Percentiles rank a stretch among this genome's conserved stretches.
These are phyloP conservation scores for Magnusiomyces ingens DNA, from an alignment of 1,139 yeast genomes.

Conservation along the genomic window DNA sequence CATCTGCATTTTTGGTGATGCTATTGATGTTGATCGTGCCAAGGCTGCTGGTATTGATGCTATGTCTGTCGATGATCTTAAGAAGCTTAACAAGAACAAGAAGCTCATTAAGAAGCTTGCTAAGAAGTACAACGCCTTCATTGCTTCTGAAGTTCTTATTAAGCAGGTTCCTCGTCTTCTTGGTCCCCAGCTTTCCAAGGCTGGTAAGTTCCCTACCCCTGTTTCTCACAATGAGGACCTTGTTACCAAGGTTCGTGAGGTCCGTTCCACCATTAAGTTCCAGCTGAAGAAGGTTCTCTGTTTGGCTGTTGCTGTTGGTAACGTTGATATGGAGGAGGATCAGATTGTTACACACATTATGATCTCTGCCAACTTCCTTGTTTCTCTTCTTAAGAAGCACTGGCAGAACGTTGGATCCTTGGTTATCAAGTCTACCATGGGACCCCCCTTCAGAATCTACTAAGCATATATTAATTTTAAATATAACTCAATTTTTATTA, in stretches of 20 bases:
- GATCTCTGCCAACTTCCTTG: constrained; percentile 99
- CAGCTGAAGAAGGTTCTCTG: constrained; percentile 92
- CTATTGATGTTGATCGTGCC: constrained; percentile 99
- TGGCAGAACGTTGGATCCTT: constrained; percentile 99
- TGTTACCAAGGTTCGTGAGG: constrained; percentile 92
- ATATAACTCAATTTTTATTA: background rate
- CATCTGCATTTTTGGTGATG: constrained; percentile 99
- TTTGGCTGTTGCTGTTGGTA: constrained; percentile 94
- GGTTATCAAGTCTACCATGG: constrained; percentile 99
- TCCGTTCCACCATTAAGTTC: constrained; percentile 99
- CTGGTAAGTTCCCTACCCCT: constrained; percentile 99
- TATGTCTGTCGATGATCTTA: constrained; percentile 99
- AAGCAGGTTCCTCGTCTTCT: constrained; percentile 99
- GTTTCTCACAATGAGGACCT: constrained; percentile 99
- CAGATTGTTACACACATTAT: constrained; percentile 94
- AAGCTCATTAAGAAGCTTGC: constrained; percentile 99
- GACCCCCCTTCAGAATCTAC: constrained; percentile 99
- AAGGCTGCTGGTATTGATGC: constrained; percentile 99
- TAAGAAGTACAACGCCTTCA: constrained; percentile 99
- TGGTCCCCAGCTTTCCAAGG: constrained; percentile 99
- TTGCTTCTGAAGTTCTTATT: constrained; percentile 98
- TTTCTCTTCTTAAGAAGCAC: constrained; percentile 99
- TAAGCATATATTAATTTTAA: constrained; percentile 36
- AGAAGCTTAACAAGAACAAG: constrained; percentile 99
- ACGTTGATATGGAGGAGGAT: constrained; percentile 99